These are phyloP conservation scores for Herpetospermum pedunculosum DNA, from an alignment of 306 rosid genomes.

Conservation along the genomic window DNA sequence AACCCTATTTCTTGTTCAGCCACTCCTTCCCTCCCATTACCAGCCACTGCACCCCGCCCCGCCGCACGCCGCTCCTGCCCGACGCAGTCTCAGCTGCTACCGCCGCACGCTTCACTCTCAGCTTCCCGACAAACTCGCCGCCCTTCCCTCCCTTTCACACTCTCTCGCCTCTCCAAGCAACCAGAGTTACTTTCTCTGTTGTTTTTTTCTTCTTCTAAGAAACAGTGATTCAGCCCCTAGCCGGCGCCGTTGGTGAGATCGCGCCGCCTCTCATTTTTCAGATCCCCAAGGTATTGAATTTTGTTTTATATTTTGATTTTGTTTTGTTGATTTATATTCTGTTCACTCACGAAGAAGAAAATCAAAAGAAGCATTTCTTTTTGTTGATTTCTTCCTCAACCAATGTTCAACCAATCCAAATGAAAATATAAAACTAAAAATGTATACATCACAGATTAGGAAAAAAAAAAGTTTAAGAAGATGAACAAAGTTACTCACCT, in stretches of 20 bases:
- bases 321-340: neutral
- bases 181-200: neutral
- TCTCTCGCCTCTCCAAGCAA: neutral
- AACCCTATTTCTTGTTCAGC: neutral
- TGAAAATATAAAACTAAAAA: too few relatives aligned
- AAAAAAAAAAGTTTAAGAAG: too few relatives aligned
- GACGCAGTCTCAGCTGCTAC: neutral
- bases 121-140: neutral
- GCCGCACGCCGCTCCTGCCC: neutral
- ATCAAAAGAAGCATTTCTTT: too few relatives aligned
- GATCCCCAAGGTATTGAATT: neutral
- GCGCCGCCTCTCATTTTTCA: neutral
- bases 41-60: neutral
- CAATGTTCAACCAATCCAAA: too few relatives aligned
- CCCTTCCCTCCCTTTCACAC: neutral
- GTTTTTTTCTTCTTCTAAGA: neutral
- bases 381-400: too few relatives aligned
- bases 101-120: neutral
- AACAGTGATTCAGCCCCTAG: neutral
- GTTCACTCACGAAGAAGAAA: neutral
- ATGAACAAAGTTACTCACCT: too few relatives aligned
- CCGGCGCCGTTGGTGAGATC: neutral
- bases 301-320: too few relatives aligned
- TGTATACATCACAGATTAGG: too few relatives aligned
- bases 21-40: neutral